Percentiles rank a stretch among this genome's conserved stretches.
Conservation (phyloP, 192 early-diverging fungal genomes). For the Rhizophagus prolifer region DNA sequence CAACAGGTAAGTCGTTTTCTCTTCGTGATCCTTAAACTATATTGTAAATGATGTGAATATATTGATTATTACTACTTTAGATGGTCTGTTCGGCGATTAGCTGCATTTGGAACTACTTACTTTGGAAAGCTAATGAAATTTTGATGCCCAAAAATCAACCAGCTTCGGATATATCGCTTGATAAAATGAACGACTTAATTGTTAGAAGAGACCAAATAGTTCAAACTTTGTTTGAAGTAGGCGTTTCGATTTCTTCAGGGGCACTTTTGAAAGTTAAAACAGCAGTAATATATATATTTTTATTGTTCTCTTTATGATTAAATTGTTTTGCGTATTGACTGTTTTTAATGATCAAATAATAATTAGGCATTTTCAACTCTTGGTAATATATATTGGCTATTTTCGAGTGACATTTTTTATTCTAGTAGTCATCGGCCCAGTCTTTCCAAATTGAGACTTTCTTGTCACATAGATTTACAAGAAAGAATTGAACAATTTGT, state of each 20-base stretch:
- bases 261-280: neutral
- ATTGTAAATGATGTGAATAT: neutral
- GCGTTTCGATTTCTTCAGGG: neutral
- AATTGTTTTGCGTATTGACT: neutral
- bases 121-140: constrained; percentile 33
- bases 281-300: constrained; percentile 8
- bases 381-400: constrained; percentile 51
- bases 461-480: constrained; percentile 38
- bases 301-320: neutral
- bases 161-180: neutral
- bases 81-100: constrained; percentile 33
- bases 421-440: constrained; percentile 7
- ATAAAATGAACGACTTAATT: constrained; percentile 2
- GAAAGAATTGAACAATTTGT: constrained; percentile 40
- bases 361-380: constrained; percentile 42
- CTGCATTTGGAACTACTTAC: constrained; percentile 38
- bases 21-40: neutral
- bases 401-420: constrained; percentile 49
- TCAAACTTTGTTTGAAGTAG: constrained; percentile 13
- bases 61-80: constrained; percentile 7
- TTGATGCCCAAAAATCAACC: neutral
- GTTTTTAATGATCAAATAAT: neutral
- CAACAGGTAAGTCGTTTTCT: neutral
- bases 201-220: constrained; percentile 17
- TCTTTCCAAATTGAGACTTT: constrained; percentile 34